Evolutionary conservation across 257 asterid genomes (phyloP).

Genomic region (Solanum boliviense): DNA sequence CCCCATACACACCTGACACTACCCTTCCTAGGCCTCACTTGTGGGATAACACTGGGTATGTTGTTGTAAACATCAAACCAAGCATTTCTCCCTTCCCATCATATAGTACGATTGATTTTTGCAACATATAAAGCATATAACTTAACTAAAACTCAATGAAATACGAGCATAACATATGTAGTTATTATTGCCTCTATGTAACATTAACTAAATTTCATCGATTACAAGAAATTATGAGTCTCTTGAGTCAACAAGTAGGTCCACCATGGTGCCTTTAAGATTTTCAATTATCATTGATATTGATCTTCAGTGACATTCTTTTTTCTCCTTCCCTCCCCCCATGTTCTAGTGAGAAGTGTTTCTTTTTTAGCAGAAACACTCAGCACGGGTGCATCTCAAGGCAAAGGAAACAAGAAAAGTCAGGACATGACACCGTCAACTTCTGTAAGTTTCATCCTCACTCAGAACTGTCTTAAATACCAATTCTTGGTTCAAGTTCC

Average conservation of each 20-base stretch:
- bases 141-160: not conserved
- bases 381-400: not conserved
- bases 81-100: not conserved
- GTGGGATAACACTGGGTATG: not conserved
- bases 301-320: not conserved
- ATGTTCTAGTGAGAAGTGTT: not conserved
- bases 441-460: not conserved
- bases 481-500: not conserved
- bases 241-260: not conserved
- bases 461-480: not conserved
- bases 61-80: not conserved
- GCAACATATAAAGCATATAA: not conserved
- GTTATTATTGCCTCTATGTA: not conserved
- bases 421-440: not conserved
- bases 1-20: not conserved
- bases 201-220: not conserved
- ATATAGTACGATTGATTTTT: not conserved
- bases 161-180: not conserved
- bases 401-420: not conserved
- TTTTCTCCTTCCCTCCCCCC: not conserved
- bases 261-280: not conserved
- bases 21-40: not conserved
- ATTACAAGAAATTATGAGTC: not conserved
- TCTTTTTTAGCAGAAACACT: not conserved
- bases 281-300: not conserved